A percentile compares a stretch with the other conserved stretches of the same genome.
phyloP scores from a whole-genome alignment of 2,329 filamentous ascomycete genomes.

The Penicillium sp. region DNA sequence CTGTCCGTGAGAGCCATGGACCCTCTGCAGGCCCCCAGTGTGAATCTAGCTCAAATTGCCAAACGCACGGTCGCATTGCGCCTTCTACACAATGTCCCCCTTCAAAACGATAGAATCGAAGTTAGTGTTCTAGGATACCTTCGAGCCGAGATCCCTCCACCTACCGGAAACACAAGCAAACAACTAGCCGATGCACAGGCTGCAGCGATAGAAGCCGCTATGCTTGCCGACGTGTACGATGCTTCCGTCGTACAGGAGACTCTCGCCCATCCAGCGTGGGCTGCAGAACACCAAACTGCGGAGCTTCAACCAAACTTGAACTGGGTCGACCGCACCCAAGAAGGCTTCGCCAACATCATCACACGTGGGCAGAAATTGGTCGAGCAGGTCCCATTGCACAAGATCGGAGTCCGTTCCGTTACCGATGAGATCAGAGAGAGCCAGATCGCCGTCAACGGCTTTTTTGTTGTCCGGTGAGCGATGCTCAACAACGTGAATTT shows the following conservation, averaged over 20 bases:
- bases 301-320: conserved; percentile 32
- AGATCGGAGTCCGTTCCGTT: conserved; percentile 58
- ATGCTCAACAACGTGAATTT: background rate
- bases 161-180: conserved; percentile 12
- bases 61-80: conserved; percentile 48
- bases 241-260: conserved; percentile 37
- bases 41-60: conserved; percentile 53
- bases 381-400: conserved; percentile 62
- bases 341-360: conserved; percentile 53
- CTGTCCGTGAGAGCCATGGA: conserved; percentile 52
- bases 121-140: conserved; percentile 64
- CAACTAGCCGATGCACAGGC: conserved; percentile 39
- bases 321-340: conserved; percentile 47
- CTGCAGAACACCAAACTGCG: conserved; percentile 25
- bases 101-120: conserved; percentile 46
- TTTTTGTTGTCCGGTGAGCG: conserved; percentile 37
- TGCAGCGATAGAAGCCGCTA: conserved; percentile 36
- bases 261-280: conserved; percentile 44
- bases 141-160: conserved; percentile 39
- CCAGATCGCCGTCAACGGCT: conserved; percentile 37
- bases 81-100: conserved; percentile 28
- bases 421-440: conserved; percentile 50
- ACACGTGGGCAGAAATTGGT: conserved; percentile 56
- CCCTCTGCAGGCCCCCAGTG: conserved; percentile 50
- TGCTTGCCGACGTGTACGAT: conserved; percentile 44